These are phyloP conservation scores for Phaeosphaeria sp. DNA, from an alignment of 2,329 filamentous ascomycete species.

Conservation along the genomic window DNA sequence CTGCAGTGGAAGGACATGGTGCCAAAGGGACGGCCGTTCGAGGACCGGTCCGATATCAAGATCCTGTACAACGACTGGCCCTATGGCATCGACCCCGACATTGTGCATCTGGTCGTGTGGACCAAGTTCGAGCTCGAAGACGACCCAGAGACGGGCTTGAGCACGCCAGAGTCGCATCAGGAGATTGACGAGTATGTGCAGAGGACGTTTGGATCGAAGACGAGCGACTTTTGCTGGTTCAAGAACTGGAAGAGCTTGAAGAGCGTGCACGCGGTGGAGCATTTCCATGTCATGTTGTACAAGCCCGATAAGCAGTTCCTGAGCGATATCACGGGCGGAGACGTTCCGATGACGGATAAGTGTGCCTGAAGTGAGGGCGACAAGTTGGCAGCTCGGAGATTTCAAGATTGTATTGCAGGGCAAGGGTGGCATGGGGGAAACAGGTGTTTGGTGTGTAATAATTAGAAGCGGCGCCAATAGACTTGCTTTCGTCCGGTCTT, in stretches of 20 bases:
- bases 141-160: slow-evolving; percentile 68
- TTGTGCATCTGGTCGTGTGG: slow-evolving; percentile 90
- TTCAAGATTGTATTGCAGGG: not conserved
- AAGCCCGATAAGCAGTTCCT: slow-evolving; percentile 76
- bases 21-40: slow-evolving; percentile 52
- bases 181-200: slow-evolving; percentile 76
- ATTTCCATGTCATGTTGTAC: slow-evolving; percentile 93
- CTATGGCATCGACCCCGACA: slow-evolving; percentile 79
- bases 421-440: not conserved
- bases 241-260: slow-evolving; percentile 90
- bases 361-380: slow-evolving; percentile 1
- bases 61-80: slow-evolving; percentile 93
- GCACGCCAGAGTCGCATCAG: slow-evolving; percentile 68
- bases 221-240: slow-evolving; percentile 74
- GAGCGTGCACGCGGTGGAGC: slow-evolving; percentile 85
- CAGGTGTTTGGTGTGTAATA: not conserved
- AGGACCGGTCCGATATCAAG: slow-evolving; percentile 67
- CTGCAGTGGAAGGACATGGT: slow-evolving; percentile 69
- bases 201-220: slow-evolving; percentile 65
- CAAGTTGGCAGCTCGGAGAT: not conserved
- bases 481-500: not conserved
- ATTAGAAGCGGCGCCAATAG: not conserved
- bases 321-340: slow-evolving; percentile 72
- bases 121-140: slow-evolving; percentile 84
- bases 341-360: slow-evolving; percentile 65